Evolutionary conservation across 192 early-diverging fungal species (phyloP).

Genomic region (Spinellus fusiger): DNA sequence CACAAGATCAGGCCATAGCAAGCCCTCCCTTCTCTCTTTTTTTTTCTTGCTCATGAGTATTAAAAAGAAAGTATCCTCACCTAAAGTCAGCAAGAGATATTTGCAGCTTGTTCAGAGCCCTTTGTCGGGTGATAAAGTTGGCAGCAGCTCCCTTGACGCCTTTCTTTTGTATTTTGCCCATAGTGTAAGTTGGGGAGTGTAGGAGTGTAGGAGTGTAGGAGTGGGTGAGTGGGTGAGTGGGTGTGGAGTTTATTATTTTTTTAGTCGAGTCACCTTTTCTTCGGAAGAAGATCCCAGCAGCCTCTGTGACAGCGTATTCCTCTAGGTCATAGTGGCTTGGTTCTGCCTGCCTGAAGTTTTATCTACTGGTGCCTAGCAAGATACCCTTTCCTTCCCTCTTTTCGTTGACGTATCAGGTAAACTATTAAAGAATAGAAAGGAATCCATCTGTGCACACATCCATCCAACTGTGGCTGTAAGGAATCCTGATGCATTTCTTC

Average conservation of each 20-base stretch:
- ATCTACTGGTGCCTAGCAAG: not conserved
- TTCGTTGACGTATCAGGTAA: not conserved
- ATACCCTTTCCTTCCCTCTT: not conserved
- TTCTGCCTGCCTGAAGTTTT: not conserved
- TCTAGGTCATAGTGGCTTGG: not conserved
- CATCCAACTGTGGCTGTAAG: too few relatives aligned
- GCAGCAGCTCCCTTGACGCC: slow-evolving; percentile 81
- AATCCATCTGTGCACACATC: slow-evolving; percentile 17
- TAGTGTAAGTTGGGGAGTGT: slow-evolving; percentile 25
- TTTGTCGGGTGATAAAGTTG: slow-evolving; percentile 86
- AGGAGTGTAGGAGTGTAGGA: too few relatives aligned
- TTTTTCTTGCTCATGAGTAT: not conserved
- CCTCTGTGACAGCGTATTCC: not conserved
- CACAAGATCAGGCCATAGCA: not conserved
- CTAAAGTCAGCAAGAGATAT: slow-evolving; percentile 90
- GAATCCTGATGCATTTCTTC: too few relatives aligned
- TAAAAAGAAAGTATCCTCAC: slow-evolving; percentile 30
- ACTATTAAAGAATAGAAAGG: not conserved
- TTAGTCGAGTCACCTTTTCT: slow-evolving; percentile 1
- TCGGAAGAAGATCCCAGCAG: slow-evolving; percentile 9
- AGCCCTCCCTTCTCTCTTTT: not conserved
- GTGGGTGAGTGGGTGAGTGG: not conserved
- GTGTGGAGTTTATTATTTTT: not conserved
- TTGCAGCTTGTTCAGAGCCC: slow-evolving; percentile 93
- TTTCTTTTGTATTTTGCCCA: slow-evolving; percentile 74